A percentile compares a stretch with the other conserved stretches of the same genome.
Conservation (phyloP, 441 rosid genomes). For the Gossypium davidsonii region DNA sequence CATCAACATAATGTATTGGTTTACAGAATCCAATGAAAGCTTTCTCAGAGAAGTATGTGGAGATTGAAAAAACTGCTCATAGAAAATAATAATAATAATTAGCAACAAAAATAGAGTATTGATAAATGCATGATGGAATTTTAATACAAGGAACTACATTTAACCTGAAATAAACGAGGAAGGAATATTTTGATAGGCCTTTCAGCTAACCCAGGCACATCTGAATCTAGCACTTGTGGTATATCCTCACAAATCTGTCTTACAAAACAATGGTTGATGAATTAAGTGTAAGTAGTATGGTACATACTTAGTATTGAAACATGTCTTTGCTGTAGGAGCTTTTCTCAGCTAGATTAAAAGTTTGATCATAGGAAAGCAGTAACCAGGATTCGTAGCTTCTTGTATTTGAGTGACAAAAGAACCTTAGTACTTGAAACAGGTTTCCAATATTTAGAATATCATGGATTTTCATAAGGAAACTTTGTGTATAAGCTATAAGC, state of each 20-base stretch:
- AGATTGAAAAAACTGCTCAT: conserved; percentile 88
- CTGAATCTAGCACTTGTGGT: conserved; percentile 85
- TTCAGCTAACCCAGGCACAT: conserved; percentile 82
- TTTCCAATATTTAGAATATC: background rate
- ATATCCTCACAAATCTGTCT: conserved; percentile 92
- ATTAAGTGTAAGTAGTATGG: background rate
- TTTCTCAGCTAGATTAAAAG: background rate
- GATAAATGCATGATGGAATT: background rate
- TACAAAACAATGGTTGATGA: conserved; percentile 10
- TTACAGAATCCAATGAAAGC: conserved; percentile 86
- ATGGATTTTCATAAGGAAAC: background rate
- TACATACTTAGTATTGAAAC: background rate
- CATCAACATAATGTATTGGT: conserved; percentile 87
- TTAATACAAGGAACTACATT: background rate
- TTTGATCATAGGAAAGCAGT: conserved; percentile 4
- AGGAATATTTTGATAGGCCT: conserved; percentile 82
- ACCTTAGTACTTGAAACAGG: background rate
- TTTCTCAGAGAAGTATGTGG: conserved; percentile 79
- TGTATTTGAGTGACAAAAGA: background rate
- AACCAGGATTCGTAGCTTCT: background rate
- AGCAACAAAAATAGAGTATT: background rate
- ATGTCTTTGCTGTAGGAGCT: background rate
- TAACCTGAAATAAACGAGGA: conserved; percentile 84
- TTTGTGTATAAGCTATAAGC: background rate
- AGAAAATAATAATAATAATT: conserved; percentile 12